These are phyloP conservation scores for Schizophyllum amplum DNA, from an alignment of 1,284 basidiomycete genomes.

Conservation along the genomic window DNA sequence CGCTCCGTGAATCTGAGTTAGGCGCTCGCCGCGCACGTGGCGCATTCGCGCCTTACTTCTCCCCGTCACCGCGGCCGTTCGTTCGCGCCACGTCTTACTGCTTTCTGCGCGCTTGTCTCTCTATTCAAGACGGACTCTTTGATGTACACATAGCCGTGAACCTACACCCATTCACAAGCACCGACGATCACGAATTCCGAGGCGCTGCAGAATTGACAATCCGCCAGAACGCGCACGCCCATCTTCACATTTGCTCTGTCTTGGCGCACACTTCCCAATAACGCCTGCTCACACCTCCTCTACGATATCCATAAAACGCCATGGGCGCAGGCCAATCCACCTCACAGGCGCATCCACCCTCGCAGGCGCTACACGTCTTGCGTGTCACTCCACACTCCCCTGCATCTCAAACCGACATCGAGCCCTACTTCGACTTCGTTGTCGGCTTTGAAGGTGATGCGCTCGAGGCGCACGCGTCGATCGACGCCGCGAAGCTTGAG, in stretches of 20 bases:
- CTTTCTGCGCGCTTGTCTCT: background rate
- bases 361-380: slow-evolving; percentile 74
- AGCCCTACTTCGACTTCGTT: slow-evolving; percentile 97
- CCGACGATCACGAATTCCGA: background rate
- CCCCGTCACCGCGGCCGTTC: background rate
- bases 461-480: slow-evolving; percentile 42
- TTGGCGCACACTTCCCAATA: background rate
- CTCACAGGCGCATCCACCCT: slow-evolving; percentile 44
- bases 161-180: background rate
- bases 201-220: background rate
- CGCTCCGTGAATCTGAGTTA: too few species aligned
- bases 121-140: background rate
- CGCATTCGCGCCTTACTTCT: background rate
- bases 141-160: background rate
- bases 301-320: background rate
- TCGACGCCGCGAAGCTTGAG: slow-evolving; percentile 72
- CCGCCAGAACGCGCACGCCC: too few species aligned
- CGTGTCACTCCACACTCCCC: slow-evolving; percentile 85
- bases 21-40: background rate
- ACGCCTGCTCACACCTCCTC: background rate
- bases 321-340: slow-evolving; percentile 77
- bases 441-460: slow-evolving; percentile 79
- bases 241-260: background rate
- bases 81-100: background rate
- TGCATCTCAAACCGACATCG: slow-evolving; percentile 77